Base-by-base conservation (phyloP, 371 early-diverging fungal species). In the Rhizomucor pusillus region DNA sequence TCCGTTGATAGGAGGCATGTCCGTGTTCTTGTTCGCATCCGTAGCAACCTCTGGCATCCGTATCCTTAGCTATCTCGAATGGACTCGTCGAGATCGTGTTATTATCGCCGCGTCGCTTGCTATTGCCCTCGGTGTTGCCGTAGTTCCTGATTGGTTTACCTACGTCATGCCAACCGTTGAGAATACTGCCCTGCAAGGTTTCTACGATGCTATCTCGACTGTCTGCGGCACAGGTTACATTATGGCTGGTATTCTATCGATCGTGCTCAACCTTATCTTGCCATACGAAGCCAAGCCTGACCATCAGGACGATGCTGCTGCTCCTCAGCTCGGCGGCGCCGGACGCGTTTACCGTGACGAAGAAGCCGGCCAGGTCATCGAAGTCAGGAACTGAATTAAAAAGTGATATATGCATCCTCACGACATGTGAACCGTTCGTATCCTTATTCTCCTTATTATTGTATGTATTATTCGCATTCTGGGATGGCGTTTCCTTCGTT, bases 81-180 rank as follows among this genome's bases (percentile, higher is more conserved):
- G 84, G 84, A 79, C 81, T 9, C 72, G 85, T n/a, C 76, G 85
- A 18, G 82, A 84, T 51, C 78, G 85, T 25, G 74, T 84, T 41
- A 73, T 84, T 54, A 75, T 79, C 44, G 75, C 78, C n/a, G 62
- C 65, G 10, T 65, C 75, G 1, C 39, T 75, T 5, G 66, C 71
- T 16, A 37, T 85, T 29, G 85, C 80, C 3, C 37, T 85, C 25
- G 85, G 85, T 22, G 75, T 78, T 1, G 51, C 73, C 0, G 48
- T 85, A 16, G 80, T 83, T 7, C 82, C 82, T 9, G 60, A 69
- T 50, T 85, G 82, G 68, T 75, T 82, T 47, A 56, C 61, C 0
- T 63, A 84, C 47, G 68, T 85, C 55, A 55, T 85, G 53, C 63
- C 75, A 16, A 51, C 47, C 7, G 77, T 67, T 24, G 54, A 58